Evolutionary conservation across 176 grass and related monocot genomes (phyloP).

Genomic region (Lolium multiflorum): DNA sequence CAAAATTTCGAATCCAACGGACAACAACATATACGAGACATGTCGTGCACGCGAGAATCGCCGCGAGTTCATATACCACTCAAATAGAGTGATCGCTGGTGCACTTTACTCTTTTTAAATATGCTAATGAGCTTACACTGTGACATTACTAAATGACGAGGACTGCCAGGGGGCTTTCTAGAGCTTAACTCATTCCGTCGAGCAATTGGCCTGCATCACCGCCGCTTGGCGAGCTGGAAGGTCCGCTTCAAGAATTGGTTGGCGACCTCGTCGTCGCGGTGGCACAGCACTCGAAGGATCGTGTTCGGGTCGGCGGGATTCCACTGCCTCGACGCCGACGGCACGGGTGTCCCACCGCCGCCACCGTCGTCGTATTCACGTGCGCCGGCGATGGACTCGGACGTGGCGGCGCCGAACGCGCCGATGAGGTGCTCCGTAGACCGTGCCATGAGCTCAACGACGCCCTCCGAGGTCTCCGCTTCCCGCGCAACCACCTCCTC

Average conservation of each 20-base stretch:
- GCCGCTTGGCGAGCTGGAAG: conserved; percentile 81
- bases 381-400: conserved; percentile 55
- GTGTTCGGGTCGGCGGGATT: conserved; percentile 74
- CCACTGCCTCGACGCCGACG: conserved; percentile 75
- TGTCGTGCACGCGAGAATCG: too few species aligned
- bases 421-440: conserved; percentile 70
- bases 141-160: background rate
- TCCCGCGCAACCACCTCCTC: conserved; percentile 67
- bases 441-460: conserved; percentile 69
- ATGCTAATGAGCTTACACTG: background rate
- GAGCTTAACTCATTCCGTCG: background rate
- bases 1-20: too few species aligned
- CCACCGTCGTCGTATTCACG: conserved; percentile 13
- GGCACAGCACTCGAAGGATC: conserved; percentile 79
- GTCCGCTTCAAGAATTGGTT: conserved; percentile 86
- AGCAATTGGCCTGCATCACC: conserved; percentile 31
- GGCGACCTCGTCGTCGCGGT: conserved; percentile 78
- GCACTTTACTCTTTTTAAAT: background rate
- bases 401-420: conserved; percentile 62
- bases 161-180: background rate
- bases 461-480: conserved; percentile 58
- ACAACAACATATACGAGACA: too few species aligned
- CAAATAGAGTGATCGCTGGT: background rate
- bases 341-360: conserved; percentile 43
- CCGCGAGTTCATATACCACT: too few species aligned